A percentile compares a stretch with the other conserved stretches of the same genome.
Conservation (phyloP, 1,284 basidiomycete genomes). For the Moesziomyces parantarcticus region DNA sequence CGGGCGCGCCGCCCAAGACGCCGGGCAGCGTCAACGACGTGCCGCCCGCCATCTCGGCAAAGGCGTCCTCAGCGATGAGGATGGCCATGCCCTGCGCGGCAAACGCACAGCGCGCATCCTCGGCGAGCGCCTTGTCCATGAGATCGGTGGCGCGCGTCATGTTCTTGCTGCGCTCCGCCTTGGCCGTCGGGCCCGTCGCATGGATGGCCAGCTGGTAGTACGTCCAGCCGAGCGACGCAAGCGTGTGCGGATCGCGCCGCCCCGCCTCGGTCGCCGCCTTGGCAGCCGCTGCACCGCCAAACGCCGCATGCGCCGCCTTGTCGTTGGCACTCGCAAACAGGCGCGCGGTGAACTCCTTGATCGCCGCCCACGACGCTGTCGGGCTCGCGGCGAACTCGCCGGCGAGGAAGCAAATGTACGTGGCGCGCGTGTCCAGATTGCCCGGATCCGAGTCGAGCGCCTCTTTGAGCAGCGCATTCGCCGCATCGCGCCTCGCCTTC, state of each 20-base stretch:
- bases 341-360: constrained; percentile 65
- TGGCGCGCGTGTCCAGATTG: constrained; percentile 61
- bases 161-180: constrained; percentile 58
- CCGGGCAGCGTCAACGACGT: constrained; percentile 28
- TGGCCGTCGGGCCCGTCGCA: constrained; percentile 48
- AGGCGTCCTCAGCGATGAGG: constrained; percentile 61
- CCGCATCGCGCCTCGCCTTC: constrained; percentile 49
- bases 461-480: constrained; percentile 59
- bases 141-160: constrained; percentile 64
- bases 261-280: constrained; percentile 53
- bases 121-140: constrained; percentile 62
- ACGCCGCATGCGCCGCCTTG: constrained; percentile 41
- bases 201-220: constrained; percentile 65
- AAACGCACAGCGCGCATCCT: constrained; percentile 59
- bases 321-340: constrained; percentile 54
- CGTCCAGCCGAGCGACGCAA: constrained; percentile 63
- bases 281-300: constrained; percentile 54
- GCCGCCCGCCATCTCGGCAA: constrained; percentile 51
- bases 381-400: constrained; percentile 62
- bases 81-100: constrained; percentile 66
- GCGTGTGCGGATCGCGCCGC: constrained; percentile 59
- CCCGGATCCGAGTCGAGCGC: constrained; percentile 60
- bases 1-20: constrained; percentile 33
- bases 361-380: constrained; percentile 55
- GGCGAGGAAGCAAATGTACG: constrained; percentile 65